Conservation (phyloP, 495 filamentous ascomycete species). For the Penicillium subrubescens region DNA sequence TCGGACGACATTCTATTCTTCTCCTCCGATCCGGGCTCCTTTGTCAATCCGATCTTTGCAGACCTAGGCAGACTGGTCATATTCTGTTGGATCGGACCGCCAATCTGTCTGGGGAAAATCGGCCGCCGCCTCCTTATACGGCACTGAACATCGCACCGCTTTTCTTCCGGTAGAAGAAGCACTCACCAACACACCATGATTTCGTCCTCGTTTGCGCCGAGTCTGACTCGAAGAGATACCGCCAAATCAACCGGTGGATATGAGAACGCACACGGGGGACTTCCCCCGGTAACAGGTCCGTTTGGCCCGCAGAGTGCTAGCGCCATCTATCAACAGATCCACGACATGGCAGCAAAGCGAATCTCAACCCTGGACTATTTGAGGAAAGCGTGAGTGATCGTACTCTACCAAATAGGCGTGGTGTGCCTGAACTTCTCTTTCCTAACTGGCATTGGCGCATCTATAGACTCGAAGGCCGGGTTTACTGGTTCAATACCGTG, state of each 20-base stretch:
- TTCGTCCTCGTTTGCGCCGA: conserved; percentile 40
- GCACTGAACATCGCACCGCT: conserved; percentile 9
- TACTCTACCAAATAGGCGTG: not conserved
- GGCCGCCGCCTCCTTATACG: conserved; percentile 7
- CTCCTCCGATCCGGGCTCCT: not conserved
- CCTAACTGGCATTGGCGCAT: conserved; percentile 2
- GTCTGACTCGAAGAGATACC: conserved; percentile 41
- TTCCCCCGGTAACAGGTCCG: conserved; percentile 36
- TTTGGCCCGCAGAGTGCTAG: conserved; percentile 64
- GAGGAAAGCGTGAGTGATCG: conserved; percentile 73
- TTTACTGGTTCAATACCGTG: conserved; percentile 97
- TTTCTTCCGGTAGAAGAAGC: not conserved
- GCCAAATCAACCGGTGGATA: conserved; percentile 37
- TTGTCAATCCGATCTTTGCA: not conserved
- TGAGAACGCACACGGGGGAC: conserved; percentile 28
- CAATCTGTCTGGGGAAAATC: not conserved
- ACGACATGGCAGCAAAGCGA: conserved; percentile 85
- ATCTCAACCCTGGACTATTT: conserved; percentile 97
- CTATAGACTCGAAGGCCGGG: conserved; percentile 82
- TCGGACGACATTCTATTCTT: not conserved
- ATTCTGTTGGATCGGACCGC: not conserved
- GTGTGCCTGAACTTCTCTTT: not conserved
- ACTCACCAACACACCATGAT: conserved; percentile 31
- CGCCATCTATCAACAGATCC: conserved; percentile 78
- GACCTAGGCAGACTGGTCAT: not conserved